A percentile compares a stretch with the other conserved stretches of the same genome.
These are phyloP conservation scores for Pelargonium myrrhifolium DNA, from an alignment of 441 rosid genomes.

Conservation along the genomic window DNA sequence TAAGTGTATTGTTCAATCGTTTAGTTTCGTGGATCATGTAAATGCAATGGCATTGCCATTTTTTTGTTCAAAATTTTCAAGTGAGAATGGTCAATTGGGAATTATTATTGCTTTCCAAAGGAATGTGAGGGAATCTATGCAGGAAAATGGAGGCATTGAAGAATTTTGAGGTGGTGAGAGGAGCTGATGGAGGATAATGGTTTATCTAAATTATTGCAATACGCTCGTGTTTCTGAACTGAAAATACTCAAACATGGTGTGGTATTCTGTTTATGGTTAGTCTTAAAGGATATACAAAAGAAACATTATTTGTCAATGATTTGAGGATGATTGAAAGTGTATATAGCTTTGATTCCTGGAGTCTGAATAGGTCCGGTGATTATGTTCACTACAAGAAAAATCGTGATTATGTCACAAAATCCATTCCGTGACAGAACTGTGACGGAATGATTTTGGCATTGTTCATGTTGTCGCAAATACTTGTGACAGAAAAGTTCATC, in stretches of 20 bases:
- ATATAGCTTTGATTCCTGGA: not conserved
- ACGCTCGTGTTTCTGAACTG: not conserved
- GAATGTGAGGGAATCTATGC: not conserved
- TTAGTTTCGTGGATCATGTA: not conserved
- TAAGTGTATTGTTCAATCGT: not conserved
- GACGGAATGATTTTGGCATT: no score
- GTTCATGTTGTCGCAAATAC: no score
- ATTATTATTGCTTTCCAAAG: not conserved
- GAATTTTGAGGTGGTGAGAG: not conserved
- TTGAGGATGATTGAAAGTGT: not conserved
- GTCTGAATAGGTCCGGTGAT: not conserved
- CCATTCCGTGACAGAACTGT: no score
- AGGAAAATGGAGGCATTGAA: not conserved
- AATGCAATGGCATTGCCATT: not conserved
- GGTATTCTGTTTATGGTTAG: not conserved
- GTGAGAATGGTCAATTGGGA: not conserved
- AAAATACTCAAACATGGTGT: not conserved
- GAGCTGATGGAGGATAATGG: not conserved
- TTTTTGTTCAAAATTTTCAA: not conserved
- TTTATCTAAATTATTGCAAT: not conserved
- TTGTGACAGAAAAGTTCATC: no score
- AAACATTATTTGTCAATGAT: not conserved
- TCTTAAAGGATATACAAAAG: not conserved
- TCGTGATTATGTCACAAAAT: no score
- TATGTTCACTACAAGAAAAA: no score